Evolutionary conservation across 2,329 filamentous ascomycete genomes (phyloP).

Genomic region (Verticillium isaacii): DNA sequence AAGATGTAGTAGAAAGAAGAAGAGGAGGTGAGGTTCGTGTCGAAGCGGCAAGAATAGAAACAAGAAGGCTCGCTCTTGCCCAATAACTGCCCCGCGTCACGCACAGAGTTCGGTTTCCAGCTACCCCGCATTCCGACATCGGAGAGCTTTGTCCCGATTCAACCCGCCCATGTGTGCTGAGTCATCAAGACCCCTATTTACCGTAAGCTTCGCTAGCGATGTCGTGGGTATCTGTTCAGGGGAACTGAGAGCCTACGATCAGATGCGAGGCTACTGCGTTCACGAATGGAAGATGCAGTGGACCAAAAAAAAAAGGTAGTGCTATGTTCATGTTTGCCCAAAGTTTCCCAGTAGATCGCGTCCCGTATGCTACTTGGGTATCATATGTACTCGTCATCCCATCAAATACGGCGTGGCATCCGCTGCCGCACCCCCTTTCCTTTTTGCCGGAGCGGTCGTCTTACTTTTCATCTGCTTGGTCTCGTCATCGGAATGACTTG

Average conservation of each 20-base stretch:
- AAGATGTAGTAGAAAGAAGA: background rate
- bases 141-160: constrained; percentile 15
- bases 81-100: constrained; percentile 11
- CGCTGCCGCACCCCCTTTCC: constrained; percentile 4
- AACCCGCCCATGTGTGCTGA: background rate
- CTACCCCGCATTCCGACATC: constrained; percentile 32
- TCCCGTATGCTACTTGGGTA: constrained; percentile 18
- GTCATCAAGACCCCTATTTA: background rate
- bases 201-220: background rate
- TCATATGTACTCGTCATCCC: constrained; percentile 20
- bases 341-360: background rate
- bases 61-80: background rate
- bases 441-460: constrained; percentile 17
- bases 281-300: no score
- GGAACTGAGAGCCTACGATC: background rate
- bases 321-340: constrained; percentile 18
- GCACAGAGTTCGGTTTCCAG: constrained; percentile 15
- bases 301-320: background rate
- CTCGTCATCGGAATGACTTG: constrained; percentile 35
- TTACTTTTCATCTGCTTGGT: background rate
- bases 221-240: background rate
- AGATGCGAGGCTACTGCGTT: background rate
- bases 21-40: background rate
- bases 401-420: constrained; percentile 7
- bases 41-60: background rate